Base-by-base conservation (phyloP, 78 protist genomes). In the Reticulomyxa filosa region DNA sequence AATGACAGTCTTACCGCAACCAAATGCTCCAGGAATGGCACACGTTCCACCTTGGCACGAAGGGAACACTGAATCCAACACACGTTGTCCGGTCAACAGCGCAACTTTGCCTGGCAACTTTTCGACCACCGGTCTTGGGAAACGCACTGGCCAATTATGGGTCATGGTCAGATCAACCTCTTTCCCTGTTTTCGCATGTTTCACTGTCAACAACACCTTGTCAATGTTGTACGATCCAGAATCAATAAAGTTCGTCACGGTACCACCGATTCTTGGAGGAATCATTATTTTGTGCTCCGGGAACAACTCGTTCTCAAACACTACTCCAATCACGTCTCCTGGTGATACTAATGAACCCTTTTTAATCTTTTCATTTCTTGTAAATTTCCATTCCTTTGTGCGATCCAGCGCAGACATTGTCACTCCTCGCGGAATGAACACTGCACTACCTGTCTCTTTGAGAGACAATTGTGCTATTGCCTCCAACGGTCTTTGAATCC, bases 1-100 rank as follows among this genome's bases (percentile, higher is more conserved):
- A 57, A 97, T 93, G 38, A 95, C 99, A n/a, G 99, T 95, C 82
- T 97, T 97, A 63, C 99, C 99, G 77, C 99, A 95, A 57, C 99
- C 99, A 68, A 94, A 97, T 53, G 99, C 98, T 3, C 98, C 99
- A 38, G 99, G 99, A 30, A 93, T 89, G 65, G 96, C 95, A 52
- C 98, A 89, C 17, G 99, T 97, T 23, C 98, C 99, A 20, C 99
- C 65, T n/a, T 48, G 74, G 29, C 72, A 87, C 27, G 76, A 57
- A 22, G 99, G 99, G 96, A 97, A 97, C 42, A 97, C 82, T 2
- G 96, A 87, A 65, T 97, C 99, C 34, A 97, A 78, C 22, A 97
- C 98, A 46, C 78, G 62, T 70, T 67, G 76, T 37, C 81, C 81
- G 13, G 87, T 77, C 29, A 89, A 69, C 30, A 97, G 79, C 20